These are phyloP conservation scores for Platanthera guangdongensis DNA, from an alignment of 106 monocot species.

Conservation along the genomic window DNA sequence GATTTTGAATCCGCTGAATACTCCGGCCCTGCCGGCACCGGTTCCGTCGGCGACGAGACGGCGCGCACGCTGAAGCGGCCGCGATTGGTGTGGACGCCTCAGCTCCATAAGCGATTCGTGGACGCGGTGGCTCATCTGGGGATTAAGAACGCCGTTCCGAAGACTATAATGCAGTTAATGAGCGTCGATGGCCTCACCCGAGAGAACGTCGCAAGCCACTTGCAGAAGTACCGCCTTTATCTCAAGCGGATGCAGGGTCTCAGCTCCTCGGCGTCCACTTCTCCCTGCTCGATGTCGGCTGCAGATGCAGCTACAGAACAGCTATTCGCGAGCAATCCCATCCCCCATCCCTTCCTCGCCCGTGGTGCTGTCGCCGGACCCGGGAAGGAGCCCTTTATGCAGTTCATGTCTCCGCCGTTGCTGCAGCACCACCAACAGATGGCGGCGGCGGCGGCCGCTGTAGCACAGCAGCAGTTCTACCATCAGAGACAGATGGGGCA, in stretches of 20 bases:
- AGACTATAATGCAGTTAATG: constrained; percentile 81
- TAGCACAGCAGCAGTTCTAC: constrained; percentile 24
- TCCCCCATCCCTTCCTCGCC: constrained; percentile 57
- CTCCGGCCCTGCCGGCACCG: constrained; percentile 15
- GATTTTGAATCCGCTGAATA: constrained; percentile 16
- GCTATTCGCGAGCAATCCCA: constrained; percentile 55
- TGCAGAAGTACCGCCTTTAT: constrained; percentile 83
- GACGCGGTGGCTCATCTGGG: constrained; percentile 71
- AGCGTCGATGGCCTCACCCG: constrained; percentile 75
- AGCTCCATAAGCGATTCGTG: constrained; percentile 77
- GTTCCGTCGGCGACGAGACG: constrained; percentile 34
- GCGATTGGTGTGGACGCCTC: constrained; percentile 79
- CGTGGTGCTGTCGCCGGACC: constrained; percentile 10
- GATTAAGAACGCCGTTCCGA: constrained; percentile 85
- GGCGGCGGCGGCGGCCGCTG: constrained; percentile 1
- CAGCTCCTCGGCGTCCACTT: constrained; percentile 9
- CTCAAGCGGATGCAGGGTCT: constrained; percentile 51
- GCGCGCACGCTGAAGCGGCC: constrained; percentile 70
- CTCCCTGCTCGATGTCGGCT: constrained; percentile 5
- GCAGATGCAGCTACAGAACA: constrained; percentile 45
- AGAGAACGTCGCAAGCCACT: constrained; percentile 81
- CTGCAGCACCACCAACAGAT: constrained; percentile 37
- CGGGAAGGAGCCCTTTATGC: constrained; percentile 27
- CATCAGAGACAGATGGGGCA: constrained; percentile 19
- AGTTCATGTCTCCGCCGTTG: constrained; percentile 11